These are phyloP conservation scores for Fusarium longipes DNA, from an alignment of 2,329 filamentous ascomycete genomes.

Conservation along the genomic window DNA sequence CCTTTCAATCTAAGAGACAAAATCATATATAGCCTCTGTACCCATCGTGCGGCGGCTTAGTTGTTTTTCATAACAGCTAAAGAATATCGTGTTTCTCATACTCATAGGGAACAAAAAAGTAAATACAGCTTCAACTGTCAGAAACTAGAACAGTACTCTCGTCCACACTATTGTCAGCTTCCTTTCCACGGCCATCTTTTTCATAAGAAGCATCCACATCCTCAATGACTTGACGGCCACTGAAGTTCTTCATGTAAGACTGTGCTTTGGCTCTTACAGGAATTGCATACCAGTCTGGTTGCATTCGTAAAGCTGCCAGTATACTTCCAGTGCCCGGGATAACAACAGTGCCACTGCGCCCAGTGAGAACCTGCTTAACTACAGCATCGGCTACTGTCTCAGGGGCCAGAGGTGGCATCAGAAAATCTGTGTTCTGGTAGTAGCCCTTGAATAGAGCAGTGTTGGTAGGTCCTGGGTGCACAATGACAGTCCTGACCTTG, in stretches of 20 bases:
- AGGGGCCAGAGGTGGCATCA: conserved; percentile 52
- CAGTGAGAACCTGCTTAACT: conserved; percentile 61
- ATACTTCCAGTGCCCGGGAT: conserved; percentile 56
- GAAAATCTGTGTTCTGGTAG: conserved; percentile 62
- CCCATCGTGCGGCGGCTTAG: not conserved
- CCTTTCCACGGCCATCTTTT: conserved; percentile 20
- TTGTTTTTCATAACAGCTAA: not conserved
- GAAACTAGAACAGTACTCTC: conserved; percentile 55
- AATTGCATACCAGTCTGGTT: conserved; percentile 74
- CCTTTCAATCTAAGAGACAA: not conserved
- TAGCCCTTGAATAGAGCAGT: conserved; percentile 58
- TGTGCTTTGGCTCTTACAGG: conserved; percentile 58
- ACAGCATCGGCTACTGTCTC: conserved; percentile 60
- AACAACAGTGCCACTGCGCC: conserved; percentile 61
- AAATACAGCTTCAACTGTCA: conserved; percentile 25
- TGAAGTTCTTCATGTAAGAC: conserved; percentile 57
- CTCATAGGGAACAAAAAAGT: not conserved
- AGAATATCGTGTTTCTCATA: not conserved
- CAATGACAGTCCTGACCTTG: conserved; percentile 72
- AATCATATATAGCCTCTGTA: not conserved
- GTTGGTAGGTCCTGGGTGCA: conserved; percentile 64
- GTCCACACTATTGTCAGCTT: conserved; percentile 43
- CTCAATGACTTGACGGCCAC: conserved; percentile 60
- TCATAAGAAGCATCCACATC: conserved; percentile 57
- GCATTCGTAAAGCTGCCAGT: conserved; percentile 59